Evolutionary conservation across 2,329 filamentous ascomycete genomes (phyloP).

Genomic region (Xylogone sp.): DNA sequence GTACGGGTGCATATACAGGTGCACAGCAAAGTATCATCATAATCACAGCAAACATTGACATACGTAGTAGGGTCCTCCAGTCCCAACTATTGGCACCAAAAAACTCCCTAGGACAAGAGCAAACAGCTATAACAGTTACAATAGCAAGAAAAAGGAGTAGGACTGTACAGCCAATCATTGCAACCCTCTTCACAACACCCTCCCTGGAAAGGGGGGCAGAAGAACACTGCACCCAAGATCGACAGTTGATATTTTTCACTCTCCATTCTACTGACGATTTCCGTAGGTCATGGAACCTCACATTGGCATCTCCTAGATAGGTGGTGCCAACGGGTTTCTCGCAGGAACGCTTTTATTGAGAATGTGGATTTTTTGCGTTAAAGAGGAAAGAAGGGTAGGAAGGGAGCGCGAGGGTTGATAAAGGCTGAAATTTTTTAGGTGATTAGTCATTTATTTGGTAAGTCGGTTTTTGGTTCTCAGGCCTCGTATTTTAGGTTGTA

Average conservation of each 20-base stretch:
- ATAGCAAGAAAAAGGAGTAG: neutral
- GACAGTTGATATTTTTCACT: constrained; percentile 9
- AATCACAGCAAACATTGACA: too few species aligned
- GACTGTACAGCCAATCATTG: constrained; percentile 16
- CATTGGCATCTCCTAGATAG: constrained; percentile 5
- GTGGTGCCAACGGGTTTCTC: constrained; percentile 12
- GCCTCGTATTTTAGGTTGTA: neutral
- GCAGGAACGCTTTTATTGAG: constrained; percentile 16
- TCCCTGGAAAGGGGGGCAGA: constrained; percentile 3
- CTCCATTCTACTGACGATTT: constrained; percentile 18
- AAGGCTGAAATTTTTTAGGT: neutral
- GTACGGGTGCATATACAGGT: too few species aligned
- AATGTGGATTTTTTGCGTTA: constrained; percentile 9
- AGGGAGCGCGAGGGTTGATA: neutral
- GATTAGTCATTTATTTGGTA: neutral
- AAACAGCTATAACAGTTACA: too few species aligned
- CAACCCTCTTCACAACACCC: constrained; percentile 10
- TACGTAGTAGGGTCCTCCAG: too few species aligned
- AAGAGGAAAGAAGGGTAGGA: constrained; percentile 8
- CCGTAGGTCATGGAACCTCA: constrained; percentile 14
- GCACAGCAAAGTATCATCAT: too few species aligned
- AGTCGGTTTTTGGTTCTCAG: neutral
- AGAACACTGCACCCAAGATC: constrained; percentile 17
- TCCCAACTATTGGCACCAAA: too few species aligned
- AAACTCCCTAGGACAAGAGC: too few species aligned